Base-by-base conservation (phyloP, 2,329 filamentous ascomycete genomes). In the Fusarium newnesense region DNA sequence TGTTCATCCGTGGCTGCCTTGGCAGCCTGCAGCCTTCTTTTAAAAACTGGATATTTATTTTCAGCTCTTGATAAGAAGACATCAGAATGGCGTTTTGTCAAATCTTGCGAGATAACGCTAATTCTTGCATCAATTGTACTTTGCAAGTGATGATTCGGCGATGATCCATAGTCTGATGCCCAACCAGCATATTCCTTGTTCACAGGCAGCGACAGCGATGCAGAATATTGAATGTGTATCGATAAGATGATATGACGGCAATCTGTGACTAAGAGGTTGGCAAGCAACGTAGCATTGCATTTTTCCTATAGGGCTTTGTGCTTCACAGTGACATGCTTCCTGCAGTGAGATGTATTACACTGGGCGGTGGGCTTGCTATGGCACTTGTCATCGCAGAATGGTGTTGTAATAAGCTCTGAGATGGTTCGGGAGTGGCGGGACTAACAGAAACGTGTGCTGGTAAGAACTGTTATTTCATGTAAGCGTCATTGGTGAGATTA, bases 281-380 rank as follows among this genome's bases (percentile, higher is more conserved):
- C 19, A 28, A 36, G 46, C 60, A 60, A 56, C 7, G 62, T 65
- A 34, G 62, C n/a, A 65, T 56, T 44, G 47, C 61, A 40, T 64
- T 21, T 56, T 36, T 50, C 60, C 5, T 18, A 28, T 64, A 30
- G n/a, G 39, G 28, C 60, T 21, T 34, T 21, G n/a, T 46, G 12
- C 62, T 24, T 65, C 32, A 61, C 19, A n/a, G 15, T n/a, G 34
- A 16, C 13, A n/a, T 62, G 52, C 59, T 59, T 56, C 9, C 15
- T 64, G 39, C 26, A 44, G 62, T 64, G 46, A 40, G 60, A 56
- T 39, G 36, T 30, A 46, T 18, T 34, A 26, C 53, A 11, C 26
- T 1, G n/a, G 28, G 7, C 5, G 21, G 12, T 37, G 4, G 30
- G 30, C 24, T 36, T 21, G 21, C 8, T 12, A 43, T 34, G 52